Conservation (phyloP, 148 eudicot species). For the Dianthus caryophyllus region DNA sequence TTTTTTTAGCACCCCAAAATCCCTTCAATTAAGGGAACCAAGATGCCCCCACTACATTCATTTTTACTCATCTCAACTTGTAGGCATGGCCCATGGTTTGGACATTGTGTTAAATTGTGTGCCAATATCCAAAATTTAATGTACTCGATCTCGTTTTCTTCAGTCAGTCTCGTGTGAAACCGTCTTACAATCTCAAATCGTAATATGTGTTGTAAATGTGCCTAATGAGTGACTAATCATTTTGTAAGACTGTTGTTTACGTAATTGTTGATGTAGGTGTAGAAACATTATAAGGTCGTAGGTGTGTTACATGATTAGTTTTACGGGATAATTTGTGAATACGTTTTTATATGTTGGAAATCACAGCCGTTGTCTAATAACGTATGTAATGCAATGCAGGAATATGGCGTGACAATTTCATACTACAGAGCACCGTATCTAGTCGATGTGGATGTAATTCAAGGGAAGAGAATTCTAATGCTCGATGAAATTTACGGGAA, state of each 20-base stretch:
- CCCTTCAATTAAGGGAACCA: slow-evolving; percentile 17
- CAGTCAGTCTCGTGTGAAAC: neutral
- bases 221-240: too few species aligned
- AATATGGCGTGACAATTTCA: slow-evolving; percentile 64
- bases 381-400: slow-evolving; percentile 38
- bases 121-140: neutral
- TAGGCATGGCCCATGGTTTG: neutral
- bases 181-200: too few species aligned
- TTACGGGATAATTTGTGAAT: too few species aligned
- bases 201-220: too few species aligned
- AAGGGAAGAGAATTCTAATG: slow-evolving; percentile 66
- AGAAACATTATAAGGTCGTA: too few species aligned
- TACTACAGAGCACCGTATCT: slow-evolving; percentile 73
- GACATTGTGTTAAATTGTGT: slow-evolving; percentile 1
- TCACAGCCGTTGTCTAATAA: neutral
- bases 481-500: slow-evolving; percentile 77
- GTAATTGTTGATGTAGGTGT: too few species aligned
- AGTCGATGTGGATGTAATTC: slow-evolving; percentile 65
- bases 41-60: neutral
- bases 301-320: too few species aligned
- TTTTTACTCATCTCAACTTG: neutral
- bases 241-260: too few species aligned
- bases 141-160: neutral
- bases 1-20: slow-evolving; percentile 1
- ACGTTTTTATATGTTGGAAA: neutral